Conservation (phyloP, 208 protist genomes). For the Wallacemonas sp. region DNA sequence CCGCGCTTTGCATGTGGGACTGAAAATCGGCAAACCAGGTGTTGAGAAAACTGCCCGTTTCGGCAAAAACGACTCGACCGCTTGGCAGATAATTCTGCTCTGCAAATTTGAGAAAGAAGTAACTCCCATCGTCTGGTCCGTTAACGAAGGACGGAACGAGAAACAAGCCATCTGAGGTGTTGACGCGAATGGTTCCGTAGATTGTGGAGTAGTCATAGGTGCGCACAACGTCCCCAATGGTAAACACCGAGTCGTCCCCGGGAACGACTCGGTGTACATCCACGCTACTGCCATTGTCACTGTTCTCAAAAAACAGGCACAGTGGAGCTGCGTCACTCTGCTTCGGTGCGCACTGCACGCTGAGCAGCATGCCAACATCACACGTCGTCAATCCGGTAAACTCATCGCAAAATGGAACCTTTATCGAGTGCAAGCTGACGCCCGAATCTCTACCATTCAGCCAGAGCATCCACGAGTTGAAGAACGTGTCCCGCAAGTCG, state of each 20-base stretch:
- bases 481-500: conserved; percentile 30
- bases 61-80: conserved; percentile 22
- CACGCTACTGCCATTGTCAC: conserved; percentile 15
- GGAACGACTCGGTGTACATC: conserved; percentile 5
- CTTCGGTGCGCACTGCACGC: conserved; percentile 16
- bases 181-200: conserved; percentile 1
- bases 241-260: neutral
- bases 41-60: conserved; percentile 32
- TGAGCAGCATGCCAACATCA: conserved; percentile 22
- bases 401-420: conserved; percentile 38
- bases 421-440: conserved; percentile 26
- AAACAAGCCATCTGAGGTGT: conserved; percentile 5
- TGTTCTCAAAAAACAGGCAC: conserved; percentile 28
- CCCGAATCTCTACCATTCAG: conserved; percentile 16
- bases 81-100: conserved; percentile 11
- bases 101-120: conserved; percentile 10
- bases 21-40: conserved; percentile 44
- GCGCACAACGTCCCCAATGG: neutral
- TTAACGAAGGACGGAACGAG: conserved; percentile 3
- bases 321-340: neutral
- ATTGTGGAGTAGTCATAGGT: neutral
- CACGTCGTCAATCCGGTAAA: neutral
- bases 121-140: conserved; percentile 21
- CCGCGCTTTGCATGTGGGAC: conserved; percentile 31
- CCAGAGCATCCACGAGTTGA: conserved; percentile 29